Evolutionary conservation across 805 yeast genomes (phyloP).

Genomic region (Cyberlindnera misumaiensis): DNA sequence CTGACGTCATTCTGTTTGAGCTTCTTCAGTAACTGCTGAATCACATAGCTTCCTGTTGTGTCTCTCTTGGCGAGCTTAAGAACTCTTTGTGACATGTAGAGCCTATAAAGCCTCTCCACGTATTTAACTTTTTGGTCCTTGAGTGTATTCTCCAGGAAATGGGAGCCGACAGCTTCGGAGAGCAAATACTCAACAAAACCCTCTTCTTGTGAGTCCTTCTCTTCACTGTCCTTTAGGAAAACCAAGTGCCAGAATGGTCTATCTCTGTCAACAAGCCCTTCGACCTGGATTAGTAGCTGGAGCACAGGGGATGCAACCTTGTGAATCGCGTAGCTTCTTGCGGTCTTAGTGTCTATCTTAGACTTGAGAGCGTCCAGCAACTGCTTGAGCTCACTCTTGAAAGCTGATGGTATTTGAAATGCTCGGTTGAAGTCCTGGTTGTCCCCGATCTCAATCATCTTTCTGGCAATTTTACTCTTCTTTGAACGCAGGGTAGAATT

Average conservation of each 20-base stretch:
- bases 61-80: slow-evolving; percentile 71
- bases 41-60: slow-evolving; percentile 76
- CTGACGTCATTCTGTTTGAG: slow-evolving; percentile 58
- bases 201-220: slow-evolving; percentile 54
- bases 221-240: slow-evolving; percentile 44
- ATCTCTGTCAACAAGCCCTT: slow-evolving; percentile 72
- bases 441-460: slow-evolving; percentile 84
- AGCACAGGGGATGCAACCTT: slow-evolving; percentile 83
- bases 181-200: slow-evolving; percentile 79
- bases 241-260: slow-evolving; percentile 63
- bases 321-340: slow-evolving; percentile 73
- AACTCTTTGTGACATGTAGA: slow-evolving; percentile 70
- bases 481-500: slow-evolving; percentile 76
- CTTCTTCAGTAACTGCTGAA: slow-evolving; percentile 62
- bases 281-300: slow-evolving; percentile 71
- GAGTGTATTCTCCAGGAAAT: slow-evolving; percentile 72
- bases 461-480: slow-evolving; percentile 81
- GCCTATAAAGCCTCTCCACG: slow-evolving; percentile 59
- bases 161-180: slow-evolving; percentile 89
- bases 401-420: slow-evolving; percentile 65
- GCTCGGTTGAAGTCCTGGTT: slow-evolving; percentile 60
- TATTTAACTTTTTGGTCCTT: slow-evolving; percentile 59
- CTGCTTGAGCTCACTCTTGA: slow-evolving; percentile 52
- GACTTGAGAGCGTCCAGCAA: slow-evolving; percentile 35
- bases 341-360: slow-evolving; percentile 34